phyloP scores from a whole-genome alignment of 2,329 filamentous ascomycete species.

The Zopfia rhizophila region DNA sequence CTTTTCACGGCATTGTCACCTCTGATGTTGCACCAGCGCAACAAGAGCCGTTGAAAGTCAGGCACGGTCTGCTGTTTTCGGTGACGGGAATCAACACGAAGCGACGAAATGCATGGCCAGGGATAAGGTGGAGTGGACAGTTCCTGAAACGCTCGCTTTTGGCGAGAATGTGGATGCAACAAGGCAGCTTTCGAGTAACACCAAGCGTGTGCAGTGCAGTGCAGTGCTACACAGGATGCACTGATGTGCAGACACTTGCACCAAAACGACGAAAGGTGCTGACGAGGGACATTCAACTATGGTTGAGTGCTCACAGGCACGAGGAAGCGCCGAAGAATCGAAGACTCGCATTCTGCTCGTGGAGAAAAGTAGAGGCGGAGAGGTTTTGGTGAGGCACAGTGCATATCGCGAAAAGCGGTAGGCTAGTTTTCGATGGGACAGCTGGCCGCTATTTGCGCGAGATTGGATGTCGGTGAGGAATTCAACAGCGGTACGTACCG shows the following conservation, averaged over 20 bases:
- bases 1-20: conserved; percentile 9
- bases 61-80: conserved; percentile 24
- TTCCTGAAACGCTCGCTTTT: conserved; percentile 29
- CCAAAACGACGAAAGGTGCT: conserved; percentile 27
- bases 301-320: conserved; percentile 34
- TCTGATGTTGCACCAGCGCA: conserved; percentile 9
- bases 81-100: conserved; percentile 24
- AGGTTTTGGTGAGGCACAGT: conserved; percentile 27
- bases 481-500: conserved; percentile 22
- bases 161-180: conserved; percentile 33
- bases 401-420: conserved; percentile 7
- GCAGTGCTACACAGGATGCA: conserved; percentile 38
- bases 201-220: conserved; percentile 27
- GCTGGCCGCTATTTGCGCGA: conserved; percentile 25
- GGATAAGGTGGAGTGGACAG: conserved; percentile 29
- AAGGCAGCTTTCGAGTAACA: conserved; percentile 39
- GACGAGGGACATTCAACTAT: conserved; percentile 22
- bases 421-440: no score
- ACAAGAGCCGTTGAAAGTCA: conserved; percentile 3
- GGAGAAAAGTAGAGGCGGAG: conserved; percentile 32
- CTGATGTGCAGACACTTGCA: conserved; percentile 37
- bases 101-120: conserved; percentile 28
- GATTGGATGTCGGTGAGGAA: conserved; percentile 44
- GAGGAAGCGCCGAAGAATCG: conserved; percentile 37
- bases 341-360: conserved; percentile 27